phyloP scores from a whole-genome alignment of 2,329 filamentous ascomycete genomes.

The Xylariaceae sp. region DNA sequence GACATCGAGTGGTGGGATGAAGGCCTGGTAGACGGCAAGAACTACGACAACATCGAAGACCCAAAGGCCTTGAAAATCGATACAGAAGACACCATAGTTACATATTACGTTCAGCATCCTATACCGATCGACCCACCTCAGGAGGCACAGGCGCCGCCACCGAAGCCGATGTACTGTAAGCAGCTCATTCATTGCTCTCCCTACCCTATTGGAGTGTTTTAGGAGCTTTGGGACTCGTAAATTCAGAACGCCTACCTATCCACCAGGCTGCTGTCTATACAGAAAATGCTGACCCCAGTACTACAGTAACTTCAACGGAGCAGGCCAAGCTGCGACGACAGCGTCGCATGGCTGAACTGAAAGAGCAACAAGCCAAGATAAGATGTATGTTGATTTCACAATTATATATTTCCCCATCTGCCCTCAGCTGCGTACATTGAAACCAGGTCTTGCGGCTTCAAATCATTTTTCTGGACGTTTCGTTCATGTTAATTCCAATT shows the following conservation, averaged over 20 bases:
- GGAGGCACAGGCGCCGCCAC: slow-evolving; percentile 75
- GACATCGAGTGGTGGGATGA: slow-evolving; percentile 98
- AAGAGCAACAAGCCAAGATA: slow-evolving; percentile 96
- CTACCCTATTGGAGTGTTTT: background rate
- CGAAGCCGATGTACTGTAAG: slow-evolving; percentile 79
- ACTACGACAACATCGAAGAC: slow-evolving; percentile 72
- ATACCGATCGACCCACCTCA: slow-evolving; percentile 89
- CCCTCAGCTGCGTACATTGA: background rate
- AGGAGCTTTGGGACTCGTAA: background rate
- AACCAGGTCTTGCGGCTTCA: background rate
- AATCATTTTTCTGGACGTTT: background rate
- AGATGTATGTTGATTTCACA: slow-evolving; percentile 45
- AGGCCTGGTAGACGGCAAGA: slow-evolving; percentile 73
- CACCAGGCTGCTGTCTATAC: background rate
- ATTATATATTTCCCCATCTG: background rate
- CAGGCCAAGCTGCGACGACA: slow-evolving; percentile 89
- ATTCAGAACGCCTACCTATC: background rate
- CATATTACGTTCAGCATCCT: slow-evolving; percentile 89
- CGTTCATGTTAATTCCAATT: background rate
- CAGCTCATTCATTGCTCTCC: background rate
- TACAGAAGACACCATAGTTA: slow-evolving; percentile 82
- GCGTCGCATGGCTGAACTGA: slow-evolving; percentile 87
- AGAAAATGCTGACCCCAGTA: background rate
- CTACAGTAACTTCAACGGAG: slow-evolving; percentile 75
- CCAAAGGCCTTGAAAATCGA: slow-evolving; percentile 71